Conservation (phyloP, 352 stramenopile genomes). For the Phytophthora citrophthora region DNA sequence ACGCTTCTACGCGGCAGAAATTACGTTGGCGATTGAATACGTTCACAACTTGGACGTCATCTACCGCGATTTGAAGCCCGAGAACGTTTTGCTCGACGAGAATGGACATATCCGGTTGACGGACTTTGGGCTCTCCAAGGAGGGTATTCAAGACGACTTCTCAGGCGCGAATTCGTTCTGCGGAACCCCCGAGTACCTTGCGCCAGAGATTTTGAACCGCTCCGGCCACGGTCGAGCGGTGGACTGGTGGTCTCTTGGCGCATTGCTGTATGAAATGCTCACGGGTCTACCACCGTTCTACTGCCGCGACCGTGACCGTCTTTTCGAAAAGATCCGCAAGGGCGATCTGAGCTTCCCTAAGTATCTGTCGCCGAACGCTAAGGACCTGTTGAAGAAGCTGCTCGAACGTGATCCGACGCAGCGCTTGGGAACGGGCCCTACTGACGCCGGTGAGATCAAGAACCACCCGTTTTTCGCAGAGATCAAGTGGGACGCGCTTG, state of each 20-base stretch:
- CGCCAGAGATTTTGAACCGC: constrained; percentile 98
- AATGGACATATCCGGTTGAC: constrained; percentile 97
- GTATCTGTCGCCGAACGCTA: constrained; percentile 89
- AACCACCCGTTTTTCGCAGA: constrained; percentile 84
- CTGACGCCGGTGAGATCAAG: constrained; percentile 82
- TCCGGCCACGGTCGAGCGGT: constrained; percentile 96
- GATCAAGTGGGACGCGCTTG: constrained; percentile 79
- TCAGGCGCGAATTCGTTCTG: constrained; percentile 97
- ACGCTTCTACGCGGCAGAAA: constrained; percentile 97
- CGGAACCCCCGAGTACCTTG: constrained; percentile 98
- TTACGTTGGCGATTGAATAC: constrained; percentile 96
- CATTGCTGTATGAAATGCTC: constrained; percentile 88
- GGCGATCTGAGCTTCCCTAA: constrained; percentile 95
- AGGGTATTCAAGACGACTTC: constrained; percentile 91
- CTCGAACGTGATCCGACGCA: constrained; percentile 94
- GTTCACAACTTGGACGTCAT: constrained; percentile 95
- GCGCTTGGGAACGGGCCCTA: constrained; percentile 92
- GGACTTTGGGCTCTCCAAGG: constrained; percentile 97
- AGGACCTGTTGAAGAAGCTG: constrained; percentile 90
- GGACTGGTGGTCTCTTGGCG: constrained; percentile 97
- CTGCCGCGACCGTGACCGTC: constrained; percentile 93
- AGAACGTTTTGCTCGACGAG: constrained; percentile 98
- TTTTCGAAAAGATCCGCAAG: constrained; percentile 98
- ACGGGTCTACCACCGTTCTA: constrained; percentile 93
- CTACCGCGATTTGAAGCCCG: constrained; percentile 97